Evolutionary conservation across 2,329 filamentous ascomycete species (phyloP).

Genomic region (Fusarium oligoseptatum): DNA sequence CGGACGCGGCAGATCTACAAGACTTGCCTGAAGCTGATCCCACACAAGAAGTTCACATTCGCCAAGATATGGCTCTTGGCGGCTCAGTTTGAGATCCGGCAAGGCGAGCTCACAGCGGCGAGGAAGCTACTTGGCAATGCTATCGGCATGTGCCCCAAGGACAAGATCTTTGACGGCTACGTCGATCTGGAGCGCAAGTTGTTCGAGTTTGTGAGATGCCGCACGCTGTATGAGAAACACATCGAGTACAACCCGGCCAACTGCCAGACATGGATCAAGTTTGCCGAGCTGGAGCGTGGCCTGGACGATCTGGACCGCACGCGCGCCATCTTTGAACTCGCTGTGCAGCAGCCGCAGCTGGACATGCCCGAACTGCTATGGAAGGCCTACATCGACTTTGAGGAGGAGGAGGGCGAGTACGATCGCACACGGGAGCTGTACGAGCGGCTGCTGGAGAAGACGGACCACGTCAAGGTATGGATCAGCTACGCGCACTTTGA

Average conservation of each 20-base stretch:
- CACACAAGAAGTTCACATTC: conserved; percentile 97
- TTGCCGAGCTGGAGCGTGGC: conserved; percentile 91
- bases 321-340: conserved; percentile 92
- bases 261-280: conserved; percentile 95
- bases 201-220: conserved; percentile 93
- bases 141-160: conserved; percentile 95
- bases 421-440: conserved; percentile 85
- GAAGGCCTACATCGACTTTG: conserved; percentile 99
- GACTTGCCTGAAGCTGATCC: conserved; percentile 87
- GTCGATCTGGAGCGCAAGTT: conserved; percentile 92
- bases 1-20: conserved; percentile 91
- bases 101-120: conserved; percentile 82
- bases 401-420: conserved; percentile 95
- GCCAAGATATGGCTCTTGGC: conserved; percentile 96
- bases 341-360: conserved; percentile 82
- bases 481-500: conserved; percentile 99
- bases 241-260: conserved; percentile 93
- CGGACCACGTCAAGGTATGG: conserved; percentile 99
- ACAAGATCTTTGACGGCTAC: conserved; percentile 94
- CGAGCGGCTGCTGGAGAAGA: conserved; percentile 91
- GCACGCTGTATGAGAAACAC: conserved; percentile 93
- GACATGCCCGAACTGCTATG: conserved; percentile 98
- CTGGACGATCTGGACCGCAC: conserved; percentile 91
- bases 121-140: conserved; percentile 91
- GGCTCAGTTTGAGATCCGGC: conserved; percentile 92